These are phyloP conservation scores for Phytophthora sp. DNA, from an alignment of 352 stramenopile genomes.

Conservation along the genomic window DNA sequence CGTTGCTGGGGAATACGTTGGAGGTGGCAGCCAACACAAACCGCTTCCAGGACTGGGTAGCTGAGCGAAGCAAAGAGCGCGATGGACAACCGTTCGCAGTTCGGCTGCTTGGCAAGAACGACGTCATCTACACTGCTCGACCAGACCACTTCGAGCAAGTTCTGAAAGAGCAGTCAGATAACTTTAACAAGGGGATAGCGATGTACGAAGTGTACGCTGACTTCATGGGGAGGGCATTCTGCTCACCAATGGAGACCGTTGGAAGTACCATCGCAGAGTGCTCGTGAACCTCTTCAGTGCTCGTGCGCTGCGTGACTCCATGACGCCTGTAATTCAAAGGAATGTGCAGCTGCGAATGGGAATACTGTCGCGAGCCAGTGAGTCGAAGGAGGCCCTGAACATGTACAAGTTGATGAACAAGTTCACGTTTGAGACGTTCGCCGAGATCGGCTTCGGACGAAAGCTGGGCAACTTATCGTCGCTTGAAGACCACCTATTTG, in stretches of 20 bases:
- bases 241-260: slow-evolving; percentile 56
- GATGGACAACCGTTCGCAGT: slow-evolving; percentile 9
- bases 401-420: slow-evolving; percentile 29
- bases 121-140: slow-evolving; percentile 21
- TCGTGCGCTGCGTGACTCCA: slow-evolving; percentile 38
- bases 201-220: slow-evolving; percentile 42
- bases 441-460: slow-evolving; percentile 60
- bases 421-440: slow-evolving; percentile 57
- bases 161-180: slow-evolving; percentile 57
- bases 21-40: slow-evolving; percentile 25
- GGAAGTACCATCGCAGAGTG: slow-evolving; percentile 68
- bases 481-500: slow-evolving; percentile 27
- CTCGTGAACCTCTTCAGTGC: slow-evolving; percentile 84
- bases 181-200: slow-evolving; percentile 63
- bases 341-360: slow-evolving; percentile 11
- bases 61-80: not conserved
- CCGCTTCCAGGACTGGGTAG: slow-evolving; percentile 45
- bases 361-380: slow-evolving; percentile 7
- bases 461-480: slow-evolving; percentile 31
- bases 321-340: slow-evolving; percentile 24
- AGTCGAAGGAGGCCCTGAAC: not conserved
- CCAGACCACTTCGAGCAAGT: slow-evolving; percentile 46
- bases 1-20: slow-evolving; percentile 23
- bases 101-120: slow-evolving; percentile 11
- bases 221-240: slow-evolving; percentile 69